phyloP scores from a whole-genome alignment of 305 asterid genomes.

The Solanum hybrid region DNA sequence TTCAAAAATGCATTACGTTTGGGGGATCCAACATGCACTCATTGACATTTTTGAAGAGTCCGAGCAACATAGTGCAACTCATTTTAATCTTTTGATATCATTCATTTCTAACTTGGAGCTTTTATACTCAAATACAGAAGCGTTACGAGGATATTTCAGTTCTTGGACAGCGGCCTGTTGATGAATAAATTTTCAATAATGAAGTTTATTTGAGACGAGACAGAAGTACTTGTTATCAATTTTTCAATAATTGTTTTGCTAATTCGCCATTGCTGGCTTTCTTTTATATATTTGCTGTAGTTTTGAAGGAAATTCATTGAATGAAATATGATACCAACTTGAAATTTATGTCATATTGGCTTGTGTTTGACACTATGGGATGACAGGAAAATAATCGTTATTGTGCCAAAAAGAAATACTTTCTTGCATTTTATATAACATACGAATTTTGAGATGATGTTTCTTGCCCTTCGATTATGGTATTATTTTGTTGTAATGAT shows the following conservation, averaged over 20 bases:
- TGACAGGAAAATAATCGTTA: not conserved
- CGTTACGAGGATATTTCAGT: constrained; percentile 22
- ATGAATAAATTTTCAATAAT: not conserved
- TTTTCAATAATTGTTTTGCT: not conserved
- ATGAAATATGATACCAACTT: not conserved
- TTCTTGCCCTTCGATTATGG: not conserved
- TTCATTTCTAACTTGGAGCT: not conserved
- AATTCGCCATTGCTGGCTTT: not conserved
- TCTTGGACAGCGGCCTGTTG: constrained; percentile 17
- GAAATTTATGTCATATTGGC: not conserved
- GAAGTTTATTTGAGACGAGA: not conserved
- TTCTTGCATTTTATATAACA: not conserved
- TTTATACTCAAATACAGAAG: constrained; percentile 2
- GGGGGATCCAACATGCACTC: not conserved
- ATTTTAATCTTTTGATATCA: not conserved
- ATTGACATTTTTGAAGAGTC: not conserved
- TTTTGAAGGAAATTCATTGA: not conserved
- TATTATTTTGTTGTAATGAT: not conserved
- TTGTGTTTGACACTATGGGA: not conserved
- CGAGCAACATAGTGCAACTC: not conserved
- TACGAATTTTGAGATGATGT: not conserved
- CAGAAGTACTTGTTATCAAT: not conserved
- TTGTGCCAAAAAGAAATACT: not conserved
- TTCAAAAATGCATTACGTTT: not conserved
- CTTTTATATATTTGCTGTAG: not conserved